phyloP scores from a whole-genome alignment of 2,329 filamentous ascomycete genomes.

The Chaetomiaceae sp. region DNA sequence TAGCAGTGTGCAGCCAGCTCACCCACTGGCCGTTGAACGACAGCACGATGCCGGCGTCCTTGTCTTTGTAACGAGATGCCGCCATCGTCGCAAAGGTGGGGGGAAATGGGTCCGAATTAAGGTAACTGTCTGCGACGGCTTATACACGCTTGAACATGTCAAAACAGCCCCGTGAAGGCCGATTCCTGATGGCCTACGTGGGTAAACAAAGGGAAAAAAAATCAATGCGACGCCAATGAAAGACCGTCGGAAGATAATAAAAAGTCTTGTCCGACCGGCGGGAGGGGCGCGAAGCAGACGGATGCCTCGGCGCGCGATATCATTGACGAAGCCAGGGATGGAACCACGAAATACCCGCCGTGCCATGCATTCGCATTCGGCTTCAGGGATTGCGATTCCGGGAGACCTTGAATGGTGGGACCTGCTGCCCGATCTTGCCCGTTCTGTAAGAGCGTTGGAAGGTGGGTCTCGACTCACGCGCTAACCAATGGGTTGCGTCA shows the following conservation, averaged over 20 bases:
- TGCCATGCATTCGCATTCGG: neutral
- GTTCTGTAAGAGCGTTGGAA: no score
- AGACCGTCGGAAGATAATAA: constrained; percentile 3
- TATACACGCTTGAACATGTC: constrained; percentile 2
- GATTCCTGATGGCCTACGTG: neutral
- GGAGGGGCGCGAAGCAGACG: constrained; percentile 4
- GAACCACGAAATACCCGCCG: no score
- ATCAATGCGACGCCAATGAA: neutral
- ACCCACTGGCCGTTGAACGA: constrained; percentile 84
- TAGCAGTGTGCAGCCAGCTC: constrained; percentile 77
- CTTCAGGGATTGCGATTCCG: neutral
- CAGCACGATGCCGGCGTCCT: constrained; percentile 56
- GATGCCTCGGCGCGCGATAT: constrained; percentile 21
- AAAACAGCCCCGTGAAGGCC: neutral
- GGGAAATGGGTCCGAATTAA: neutral
- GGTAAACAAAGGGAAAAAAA: neutral
- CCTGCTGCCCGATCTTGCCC: no score
- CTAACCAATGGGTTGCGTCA: no score
- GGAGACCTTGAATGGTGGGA: no score
- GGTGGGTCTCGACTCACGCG: no score
- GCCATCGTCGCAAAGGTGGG: constrained; percentile 34
- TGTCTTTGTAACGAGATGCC: constrained; percentile 56
- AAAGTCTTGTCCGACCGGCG: neutral
- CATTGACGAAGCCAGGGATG: neutral
- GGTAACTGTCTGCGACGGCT: neutral